phyloP scores from a whole-genome alignment of 2,329 filamentous ascomycete species.

The Colletotrichum cordylinicola region DNA sequence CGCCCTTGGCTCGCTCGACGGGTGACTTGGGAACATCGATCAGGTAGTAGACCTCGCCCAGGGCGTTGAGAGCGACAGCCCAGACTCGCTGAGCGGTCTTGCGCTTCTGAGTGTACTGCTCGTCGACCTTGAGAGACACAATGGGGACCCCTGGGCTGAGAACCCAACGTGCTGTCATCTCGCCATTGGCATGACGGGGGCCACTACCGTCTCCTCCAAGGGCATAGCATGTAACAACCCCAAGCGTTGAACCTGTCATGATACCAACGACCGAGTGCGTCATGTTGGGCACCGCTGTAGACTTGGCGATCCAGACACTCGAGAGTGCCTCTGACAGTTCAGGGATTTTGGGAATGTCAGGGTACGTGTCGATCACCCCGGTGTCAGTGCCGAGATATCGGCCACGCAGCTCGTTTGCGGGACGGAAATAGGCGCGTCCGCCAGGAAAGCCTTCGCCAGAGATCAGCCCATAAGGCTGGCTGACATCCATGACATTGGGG shows the following conservation, averaged over 20 bases:
- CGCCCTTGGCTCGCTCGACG: slow-evolving; percentile 48
- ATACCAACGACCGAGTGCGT: slow-evolving; percentile 84
- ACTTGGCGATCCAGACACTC: slow-evolving; percentile 90
- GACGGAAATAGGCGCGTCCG: slow-evolving; percentile 80
- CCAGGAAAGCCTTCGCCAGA: slow-evolving; percentile 88
- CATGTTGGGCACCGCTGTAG: slow-evolving; percentile 69
- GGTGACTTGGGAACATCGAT: slow-evolving; percentile 70
- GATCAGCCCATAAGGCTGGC: slow-evolving; percentile 81
- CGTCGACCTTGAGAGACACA: slow-evolving; percentile 82
- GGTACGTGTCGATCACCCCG: slow-evolving; percentile 64
- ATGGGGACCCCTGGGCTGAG: slow-evolving; percentile 94
- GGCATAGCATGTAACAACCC: slow-evolving; percentile 82
- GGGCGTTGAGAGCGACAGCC: slow-evolving; percentile 91
- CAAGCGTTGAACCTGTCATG: slow-evolving; percentile 81
- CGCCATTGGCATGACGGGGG: slow-evolving; percentile 71
- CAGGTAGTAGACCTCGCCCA: slow-evolving; percentile 90
- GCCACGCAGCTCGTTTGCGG: slow-evolving; percentile 75
- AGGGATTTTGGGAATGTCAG: slow-evolving; percentile 79
- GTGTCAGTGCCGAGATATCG: slow-evolving; percentile 72
- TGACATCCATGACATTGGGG: slow-evolving; percentile 90
- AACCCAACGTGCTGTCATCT: slow-evolving; percentile 88
- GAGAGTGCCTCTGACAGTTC: slow-evolving; percentile 74
- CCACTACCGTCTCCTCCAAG: slow-evolving; percentile 67
- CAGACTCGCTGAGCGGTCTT: slow-evolving; percentile 76
- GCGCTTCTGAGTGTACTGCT: slow-evolving; percentile 76